Conservation (phyloP, 108 stramenopile species). For the Pseudonitzschia multistriata region DNA sequence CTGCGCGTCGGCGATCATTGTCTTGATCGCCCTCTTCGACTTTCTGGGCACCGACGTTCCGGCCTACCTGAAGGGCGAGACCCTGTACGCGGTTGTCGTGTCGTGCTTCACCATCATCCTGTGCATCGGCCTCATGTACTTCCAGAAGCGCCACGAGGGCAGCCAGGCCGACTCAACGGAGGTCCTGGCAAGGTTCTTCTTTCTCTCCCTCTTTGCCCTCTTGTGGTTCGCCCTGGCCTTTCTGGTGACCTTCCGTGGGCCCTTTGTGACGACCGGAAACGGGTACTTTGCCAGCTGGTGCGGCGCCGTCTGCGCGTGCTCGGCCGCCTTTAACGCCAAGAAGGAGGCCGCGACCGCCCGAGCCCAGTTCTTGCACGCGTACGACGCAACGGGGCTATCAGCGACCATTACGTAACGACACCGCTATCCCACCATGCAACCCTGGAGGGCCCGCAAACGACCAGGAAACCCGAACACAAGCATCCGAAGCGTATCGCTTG, state of each 20-base stretch:
- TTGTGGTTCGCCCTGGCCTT: constrained; percentile 47
- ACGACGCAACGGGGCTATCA: neutral
- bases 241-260: constrained; percentile 52
- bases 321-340: neutral
- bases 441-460: too few relatives aligned
- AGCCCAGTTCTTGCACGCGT: neutral
- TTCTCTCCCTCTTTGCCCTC: constrained; percentile 21
- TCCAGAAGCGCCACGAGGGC: neutral
- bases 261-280: constrained; percentile 50
- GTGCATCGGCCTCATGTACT: constrained; percentile 11
- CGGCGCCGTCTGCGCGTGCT: constrained; percentile 16
- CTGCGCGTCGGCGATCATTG: constrained; percentile 26
- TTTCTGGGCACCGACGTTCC: neutral
- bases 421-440: too few relatives aligned
- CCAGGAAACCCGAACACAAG: too few relatives aligned
- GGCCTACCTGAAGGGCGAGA: constrained; percentile 8
- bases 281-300: constrained; percentile 53
- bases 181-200: neutral
- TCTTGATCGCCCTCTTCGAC: constrained; percentile 38
- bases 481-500: too few relatives aligned
- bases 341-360: neutral
- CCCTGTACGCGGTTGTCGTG: constrained; percentile 39
- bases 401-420: neutral
- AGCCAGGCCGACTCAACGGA: neutral
- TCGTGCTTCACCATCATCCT: constrained; percentile 13